These are phyloP conservation scores for Calonectria multiphialidica DNA, from an alignment of 2,329 filamentous ascomycete genomes.

Conservation along the genomic window DNA sequence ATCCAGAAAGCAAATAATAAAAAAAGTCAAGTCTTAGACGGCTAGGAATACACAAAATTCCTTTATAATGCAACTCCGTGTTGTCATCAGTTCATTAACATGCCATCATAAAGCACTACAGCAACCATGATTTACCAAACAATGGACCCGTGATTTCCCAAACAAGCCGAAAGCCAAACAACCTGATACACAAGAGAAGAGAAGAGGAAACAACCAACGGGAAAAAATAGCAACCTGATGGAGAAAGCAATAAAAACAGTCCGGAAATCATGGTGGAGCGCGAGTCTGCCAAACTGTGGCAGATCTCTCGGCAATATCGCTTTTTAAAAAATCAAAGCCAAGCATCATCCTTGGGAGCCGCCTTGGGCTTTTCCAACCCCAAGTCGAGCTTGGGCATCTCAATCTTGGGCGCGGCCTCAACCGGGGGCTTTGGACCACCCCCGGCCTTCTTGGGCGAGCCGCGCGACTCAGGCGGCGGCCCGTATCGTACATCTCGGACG, in stretches of 20 bases:
- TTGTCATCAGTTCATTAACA: conserved; percentile 55
- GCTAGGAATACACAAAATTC: conserved; percentile 24
- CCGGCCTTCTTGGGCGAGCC: conserved; percentile 48
- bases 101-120: conserved; percentile 49
- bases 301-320: conserved; percentile 5
- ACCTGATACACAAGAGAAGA: conserved; percentile 36
- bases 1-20: neutral
- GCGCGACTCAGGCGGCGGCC: conserved; percentile 59
- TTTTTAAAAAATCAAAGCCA: conserved; percentile 42
- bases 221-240: conserved; percentile 34
- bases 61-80: conserved; percentile 38
- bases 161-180: conserved; percentile 27
- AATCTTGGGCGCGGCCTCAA: conserved; percentile 70
- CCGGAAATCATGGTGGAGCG: conserved; percentile 24
- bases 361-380: conserved; percentile 50
- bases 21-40: neutral
- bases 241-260: conserved; percentile 1
- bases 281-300: conserved; percentile 16
- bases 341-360: conserved; percentile 43
- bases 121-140: conserved; percentile 43
- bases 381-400: conserved; percentile 71
- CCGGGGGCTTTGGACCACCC: conserved; percentile 60
- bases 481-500: conserved; percentile 82
- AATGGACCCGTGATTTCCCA: conserved; percentile 40
- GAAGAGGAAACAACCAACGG: conserved; percentile 33